Evolutionary conservation across 805 yeast species (phyloP), one percentile per base, ranked within the genome.

Genomic region (Candida nitratophila): DNA sequence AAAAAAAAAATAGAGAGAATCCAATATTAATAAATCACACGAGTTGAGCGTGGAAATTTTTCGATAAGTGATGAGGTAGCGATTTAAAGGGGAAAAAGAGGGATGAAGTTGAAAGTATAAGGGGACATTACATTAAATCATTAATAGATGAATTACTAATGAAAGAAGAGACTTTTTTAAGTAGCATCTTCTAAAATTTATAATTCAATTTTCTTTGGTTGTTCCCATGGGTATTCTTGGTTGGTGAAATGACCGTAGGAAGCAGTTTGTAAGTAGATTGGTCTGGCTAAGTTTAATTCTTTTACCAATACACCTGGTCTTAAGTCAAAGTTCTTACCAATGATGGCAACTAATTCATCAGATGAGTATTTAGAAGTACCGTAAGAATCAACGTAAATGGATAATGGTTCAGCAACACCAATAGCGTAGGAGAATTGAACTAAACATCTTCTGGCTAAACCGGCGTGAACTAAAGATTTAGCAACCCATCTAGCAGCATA

Each of bases 401-500:
- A 88, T 68, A 93, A 82, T 65, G 99, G 99, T 76, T 93, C 98
- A 60, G 99, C 98, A 61, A 93, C 97, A 86, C 99, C 99, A 68
- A 93, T 93, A 67, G 99, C 99, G 72, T 93, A 93, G 41, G 99
- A 91, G 77, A 89, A 89, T 77, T 93, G 99, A 50, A 93, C 99
- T 61, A 93, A 80, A 52, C 90, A 95, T 79, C 99, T 89, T 76
- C 86, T 86, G 62, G 96, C 96, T 62, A 93, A 79, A 57, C 93
- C 91, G 53, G 99, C 97, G 60, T 79, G 75, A 54, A 93, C 95
- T 61, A 93, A 81, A 45, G 99, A 93, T 79, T 93, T 93, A 69
- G 99, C 99, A 61, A 93, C 97, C 99, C 99, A 93, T 79, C 99
- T 89, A 61, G 99, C 99, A 64, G 99, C 97, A 69, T 93, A 93